Evolutionary conservation across 2,329 filamentous ascomycete species (phyloP), one percentile per base, ranked within the genome.

Genomic region (Fusarium stilboides): DNA sequence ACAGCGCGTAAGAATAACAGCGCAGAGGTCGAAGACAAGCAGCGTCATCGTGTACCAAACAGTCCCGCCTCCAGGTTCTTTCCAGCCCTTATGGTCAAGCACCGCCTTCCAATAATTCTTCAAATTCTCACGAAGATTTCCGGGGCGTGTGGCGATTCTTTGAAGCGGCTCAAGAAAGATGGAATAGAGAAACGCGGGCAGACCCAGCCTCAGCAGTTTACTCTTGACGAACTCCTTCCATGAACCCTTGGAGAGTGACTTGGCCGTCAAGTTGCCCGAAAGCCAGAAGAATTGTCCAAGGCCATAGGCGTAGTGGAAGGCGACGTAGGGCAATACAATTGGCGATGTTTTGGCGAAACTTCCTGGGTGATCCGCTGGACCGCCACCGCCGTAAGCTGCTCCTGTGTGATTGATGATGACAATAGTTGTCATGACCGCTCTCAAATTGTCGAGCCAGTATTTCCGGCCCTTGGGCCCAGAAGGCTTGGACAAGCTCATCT

Each of bases 361-460:
- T 19, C 53, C 53, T 14, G 44, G 53, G 8, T 56, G 53, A 20
- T 19, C 2, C 36, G 9, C 43, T 49, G 15, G 31, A 13, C 52
- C 33, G 31, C 52, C 52, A 15, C 52, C 52, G 19, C 52, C 52
- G 7, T 55, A 55, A 4, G 52, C 42, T 31, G 52, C 52, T 17
- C 52, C 52, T n/a, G 52, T 55, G 6, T 55, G 52, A 5, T 55
- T 55, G 42, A 55, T 55, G 33, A 55, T 55, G 33, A 55, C 52
- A 31, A 55, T 55, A 12, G 52, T 55, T 31, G 52, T 55, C 52
- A 55, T 55, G 12, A 55, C 52, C 3, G n/a, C 52, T 4, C 52
- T 7, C 1, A 55, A 22, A 17, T 55, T 55, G 42, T 55, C 52
- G n/a, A 55, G 53, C 43, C 53, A 56, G 34, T 56, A 56, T 49